phyloP scores from a whole-genome alignment of 2,329 filamentous ascomycete genomes.

The Parastagonospora nodorum region DNA sequence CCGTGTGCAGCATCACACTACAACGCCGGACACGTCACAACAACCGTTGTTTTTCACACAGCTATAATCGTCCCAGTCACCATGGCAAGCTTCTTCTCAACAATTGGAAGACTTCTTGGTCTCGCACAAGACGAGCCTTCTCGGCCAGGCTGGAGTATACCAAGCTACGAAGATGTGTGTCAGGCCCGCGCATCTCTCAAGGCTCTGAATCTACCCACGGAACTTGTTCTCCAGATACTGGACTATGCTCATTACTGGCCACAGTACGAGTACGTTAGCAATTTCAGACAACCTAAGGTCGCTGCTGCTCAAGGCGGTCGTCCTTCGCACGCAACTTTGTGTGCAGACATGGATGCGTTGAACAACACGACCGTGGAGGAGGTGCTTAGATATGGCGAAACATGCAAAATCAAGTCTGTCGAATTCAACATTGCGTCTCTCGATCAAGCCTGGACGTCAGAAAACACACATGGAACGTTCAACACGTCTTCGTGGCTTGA shows the following conservation, averaged over 20 bases:
- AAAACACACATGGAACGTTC: slow-evolving; percentile 30
- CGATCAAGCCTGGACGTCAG: slow-evolving; percentile 43
- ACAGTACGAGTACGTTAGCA: slow-evolving; percentile 2
- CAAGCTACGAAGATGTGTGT: slow-evolving; percentile 31
- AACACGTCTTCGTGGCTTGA: slow-evolving; percentile 42
- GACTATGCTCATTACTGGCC: slow-evolving; percentile 36
- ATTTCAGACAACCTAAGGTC: background rate
- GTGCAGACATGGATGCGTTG: slow-evolving; percentile 19
- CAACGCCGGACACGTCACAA: too few species aligned
- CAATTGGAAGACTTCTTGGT: too few species aligned
- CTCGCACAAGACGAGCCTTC: too few species aligned
- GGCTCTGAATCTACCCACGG: slow-evolving; percentile 30
- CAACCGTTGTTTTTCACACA: too few species aligned
- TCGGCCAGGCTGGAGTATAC: background rate
- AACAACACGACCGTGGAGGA: slow-evolving; percentile 7
- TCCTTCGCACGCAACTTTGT: slow-evolving; percentile 18
- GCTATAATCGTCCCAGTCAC: too few species aligned
- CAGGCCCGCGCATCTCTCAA: slow-evolving; percentile 28
- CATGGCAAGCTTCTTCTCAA: too few species aligned
- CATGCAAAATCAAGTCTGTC: slow-evolving; percentile 25
- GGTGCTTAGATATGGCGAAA: slow-evolving; percentile 15
- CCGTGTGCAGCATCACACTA: too few species aligned
- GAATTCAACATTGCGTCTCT: slow-evolving; percentile 27
- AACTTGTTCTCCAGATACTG: slow-evolving; percentile 36
- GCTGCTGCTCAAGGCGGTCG: slow-evolving; percentile 5